phyloP scores from a whole-genome alignment of 192 early-diverging fungal species.

The Backusella sp. region DNA sequence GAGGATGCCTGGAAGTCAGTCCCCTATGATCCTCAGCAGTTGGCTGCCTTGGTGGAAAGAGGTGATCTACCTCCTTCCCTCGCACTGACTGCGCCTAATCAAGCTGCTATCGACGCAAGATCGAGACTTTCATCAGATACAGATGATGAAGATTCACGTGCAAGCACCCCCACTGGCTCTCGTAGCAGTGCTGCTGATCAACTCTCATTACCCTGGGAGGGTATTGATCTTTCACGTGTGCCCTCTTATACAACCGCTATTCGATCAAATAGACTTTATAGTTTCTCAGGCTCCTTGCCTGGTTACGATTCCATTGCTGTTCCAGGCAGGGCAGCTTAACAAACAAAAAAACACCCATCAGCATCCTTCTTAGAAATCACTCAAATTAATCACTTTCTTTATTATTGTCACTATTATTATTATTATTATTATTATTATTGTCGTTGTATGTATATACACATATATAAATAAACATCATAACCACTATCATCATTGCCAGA shows the following conservation, averaged over 20 bases:
- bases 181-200: background rate
- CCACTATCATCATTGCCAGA: background rate
- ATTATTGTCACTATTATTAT: background rate
- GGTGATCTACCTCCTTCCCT: conserved; percentile 26
- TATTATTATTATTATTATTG: background rate
- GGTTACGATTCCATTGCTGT: conserved; percentile 29
- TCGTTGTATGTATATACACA: background rate
- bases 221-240: conserved; percentile 33
- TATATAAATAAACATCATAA: background rate
- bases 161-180: background rate
- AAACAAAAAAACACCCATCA: background rate
- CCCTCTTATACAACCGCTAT: conserved; percentile 36
- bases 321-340: conserved; percentile 19
- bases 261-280: conserved; percentile 23
- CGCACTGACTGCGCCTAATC: conserved; percentile 22
- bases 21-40: conserved; percentile 28
- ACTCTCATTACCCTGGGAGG: conserved; percentile 18
- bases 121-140: conserved; percentile 1
- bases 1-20: conserved; percentile 32
- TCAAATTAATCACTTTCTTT: background rate
- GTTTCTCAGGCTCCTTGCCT: conserved; percentile 24
- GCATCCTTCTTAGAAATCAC: background rate
- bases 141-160: conserved; percentile 3
- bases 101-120: conserved; percentile 19
- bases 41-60: conserved; percentile 14